Evolutionary conservation across 1,284 basidiomycete genomes (phyloP), one percentile per base, ranked within the genome.

Genomic region (Heterobasidion annosum): DNA sequence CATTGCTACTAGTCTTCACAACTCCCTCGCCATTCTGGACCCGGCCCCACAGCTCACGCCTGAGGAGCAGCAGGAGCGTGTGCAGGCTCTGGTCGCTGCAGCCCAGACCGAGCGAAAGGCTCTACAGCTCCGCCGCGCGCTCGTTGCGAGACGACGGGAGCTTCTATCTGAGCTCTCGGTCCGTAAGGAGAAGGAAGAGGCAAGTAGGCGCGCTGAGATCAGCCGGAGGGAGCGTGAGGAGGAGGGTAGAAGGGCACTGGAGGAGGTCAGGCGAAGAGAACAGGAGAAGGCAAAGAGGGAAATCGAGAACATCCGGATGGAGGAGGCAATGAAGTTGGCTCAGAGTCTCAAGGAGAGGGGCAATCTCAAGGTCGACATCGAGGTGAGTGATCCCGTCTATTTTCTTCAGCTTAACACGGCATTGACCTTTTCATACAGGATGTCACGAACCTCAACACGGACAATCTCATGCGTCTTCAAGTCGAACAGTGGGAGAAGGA

Each of bases 401-500:
- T 32, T 52, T 42, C n/a, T 50, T 46, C 16, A 46, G 56, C 12
- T 47, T 47, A 34, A 55, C 51, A 51, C 50, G n/a, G 44, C 43
- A 9, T 54, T 47, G 18, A 25, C n/a, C 37, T 37, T 34, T 60
- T 50, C 54, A 57, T 61, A 18, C 67, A 92, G 87, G 87, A 89
- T 66, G 78, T 94, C 70, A 88, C 91, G 63, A 81, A 83, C 52
- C 77, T 94, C 60, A 93, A 93, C 70, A 94, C 93, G 8, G 86
- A 92, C 65, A 85, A 86, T 59, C 82, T 99, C 58, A 91, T 98
- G 68, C 83, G 83, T 53, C 82, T 98, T 63, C 93, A 98, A 70
- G 93, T 98, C 52, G 85, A 92, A 62, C 93, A 97, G 66, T 78
- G 97, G 54, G 95, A 98, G 74, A 98, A 97, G 73, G 96, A 98